These are phyloP conservation scores for Olyra latifolia DNA, from an alignment of 176 grass and related monocot species.

Conservation along the genomic window DNA sequence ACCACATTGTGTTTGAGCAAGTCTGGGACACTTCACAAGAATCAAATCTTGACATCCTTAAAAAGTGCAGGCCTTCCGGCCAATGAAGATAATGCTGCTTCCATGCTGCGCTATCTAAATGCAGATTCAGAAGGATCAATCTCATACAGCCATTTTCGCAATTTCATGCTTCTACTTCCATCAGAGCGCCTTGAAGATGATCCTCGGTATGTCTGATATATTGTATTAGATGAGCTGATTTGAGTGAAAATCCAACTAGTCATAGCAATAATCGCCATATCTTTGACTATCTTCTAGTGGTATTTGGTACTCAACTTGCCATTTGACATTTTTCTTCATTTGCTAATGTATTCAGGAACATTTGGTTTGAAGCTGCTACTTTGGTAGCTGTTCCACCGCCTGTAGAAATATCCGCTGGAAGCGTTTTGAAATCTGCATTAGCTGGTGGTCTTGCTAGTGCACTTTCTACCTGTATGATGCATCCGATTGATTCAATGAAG, in stretches of 20 bases:
- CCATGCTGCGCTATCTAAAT: constrained; percentile 94
- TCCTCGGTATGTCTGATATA: constrained; percentile 63
- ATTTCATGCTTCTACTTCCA: constrained; percentile 98
- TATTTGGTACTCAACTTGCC: constrained; percentile 15
- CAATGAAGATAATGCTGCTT: constrained; percentile 88
- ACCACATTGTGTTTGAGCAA: constrained; percentile 93
- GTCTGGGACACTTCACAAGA: constrained; percentile 94
- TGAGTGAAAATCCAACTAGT: not conserved
- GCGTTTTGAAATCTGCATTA: constrained; percentile 92
- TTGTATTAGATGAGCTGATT: not conserved
- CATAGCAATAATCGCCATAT: not conserved
- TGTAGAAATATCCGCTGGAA: constrained; percentile 80
- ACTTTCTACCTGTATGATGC: constrained; percentile 84
- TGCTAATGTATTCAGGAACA: constrained; percentile 62
- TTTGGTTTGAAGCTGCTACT: constrained; percentile 99
- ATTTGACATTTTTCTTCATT: constrained; percentile 34
- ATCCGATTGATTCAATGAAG: constrained; percentile 99
- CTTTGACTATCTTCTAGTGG: not conserved
- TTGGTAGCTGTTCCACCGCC: constrained; percentile 85
- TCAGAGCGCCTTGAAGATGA: constrained; percentile 94
- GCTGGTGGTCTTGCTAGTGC: constrained; percentile 95
- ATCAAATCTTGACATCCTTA: constrained; percentile 87
- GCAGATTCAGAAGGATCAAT: constrained; percentile 72
- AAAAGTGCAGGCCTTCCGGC: constrained; percentile 80
- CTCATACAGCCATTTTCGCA: constrained; percentile 96